Percentiles rank a stretch among this genome's conserved stretches.
Evolutionary conservation across 768 basidiomycete species (phyloP).

Genomic region (Crucibulum laeve): DNA sequence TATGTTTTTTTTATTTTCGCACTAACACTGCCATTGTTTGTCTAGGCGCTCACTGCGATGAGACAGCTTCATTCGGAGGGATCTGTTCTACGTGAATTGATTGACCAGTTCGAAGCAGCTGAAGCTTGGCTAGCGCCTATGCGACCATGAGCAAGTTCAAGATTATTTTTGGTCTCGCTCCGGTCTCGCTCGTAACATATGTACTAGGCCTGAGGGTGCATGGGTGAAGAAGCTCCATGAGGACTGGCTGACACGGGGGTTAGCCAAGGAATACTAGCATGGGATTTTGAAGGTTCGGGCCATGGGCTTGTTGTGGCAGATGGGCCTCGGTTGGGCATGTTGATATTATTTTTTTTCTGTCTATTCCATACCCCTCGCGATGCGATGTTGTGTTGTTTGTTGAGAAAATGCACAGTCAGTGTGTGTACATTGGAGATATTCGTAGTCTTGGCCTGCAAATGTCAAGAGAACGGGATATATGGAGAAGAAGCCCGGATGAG

Average conservation of each 20-base stretch:
- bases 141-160: conserved; percentile 55
- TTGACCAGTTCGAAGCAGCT: conserved; percentile 94
- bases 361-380: conserved; percentile 2
- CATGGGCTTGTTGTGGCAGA: too few species aligned
- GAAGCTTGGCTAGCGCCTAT: conserved; percentile 92
- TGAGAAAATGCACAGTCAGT: too few species aligned
- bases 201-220: neutral
- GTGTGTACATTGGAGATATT: neutral
- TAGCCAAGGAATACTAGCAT: neutral
- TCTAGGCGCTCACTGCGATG: conserved; percentile 82
- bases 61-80: conserved; percentile 82
- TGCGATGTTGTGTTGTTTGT: too few species aligned
- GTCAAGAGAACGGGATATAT: conserved; percentile 4
- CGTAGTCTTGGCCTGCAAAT: neutral
- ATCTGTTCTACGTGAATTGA: conserved; percentile 78
- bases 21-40: neutral
- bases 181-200: conserved; percentile 1
- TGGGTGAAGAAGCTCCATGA: neutral
- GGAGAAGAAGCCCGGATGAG: conserved; percentile 15
- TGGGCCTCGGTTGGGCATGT: neutral
- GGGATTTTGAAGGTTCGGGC: neutral
- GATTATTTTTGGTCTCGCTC: conserved; percentile 1
- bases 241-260: neutral
- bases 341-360: conserved; percentile 1
- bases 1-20: conserved; percentile 6